Evolutionary conservation across 805 yeast species (phyloP).

Genomic region (Yamadazyma sp.): DNA sequence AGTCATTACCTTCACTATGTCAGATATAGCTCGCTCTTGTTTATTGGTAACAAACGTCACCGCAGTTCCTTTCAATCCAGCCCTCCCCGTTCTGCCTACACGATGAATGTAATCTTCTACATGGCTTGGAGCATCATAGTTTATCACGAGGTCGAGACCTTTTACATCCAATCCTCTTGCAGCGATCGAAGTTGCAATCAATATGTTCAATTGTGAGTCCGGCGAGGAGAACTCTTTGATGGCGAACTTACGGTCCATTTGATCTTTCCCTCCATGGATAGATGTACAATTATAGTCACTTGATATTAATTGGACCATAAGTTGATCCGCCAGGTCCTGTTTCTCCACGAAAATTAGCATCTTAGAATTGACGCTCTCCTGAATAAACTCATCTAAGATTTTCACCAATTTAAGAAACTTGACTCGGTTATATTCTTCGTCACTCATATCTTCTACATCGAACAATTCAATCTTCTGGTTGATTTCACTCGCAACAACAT

Average conservation of each 20-base stretch:
- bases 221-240: conserved; percentile 61
- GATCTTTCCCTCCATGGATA: conserved; percentile 92
- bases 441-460: conserved; percentile 37
- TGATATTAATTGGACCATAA: conserved; percentile 53
- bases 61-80: conserved; percentile 67
- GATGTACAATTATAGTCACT: conserved; percentile 61
- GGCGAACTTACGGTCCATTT: conserved; percentile 74
- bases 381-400: conserved; percentile 49
- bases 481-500: conserved; percentile 79
- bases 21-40: conserved; percentile 66
- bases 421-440: conserved; percentile 35
- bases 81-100: conserved; percentile 95
- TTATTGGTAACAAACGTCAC: conserved; percentile 60
- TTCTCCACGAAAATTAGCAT: conserved; percentile 83
- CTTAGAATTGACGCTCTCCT: conserved; percentile 41
- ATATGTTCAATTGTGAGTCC: conserved; percentile 55
- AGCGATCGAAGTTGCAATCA: conserved; percentile 91
- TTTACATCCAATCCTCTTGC: conserved; percentile 96
- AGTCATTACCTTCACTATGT: conserved; percentile 63
- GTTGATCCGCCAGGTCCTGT: conserved; percentile 79
- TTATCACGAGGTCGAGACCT: conserved; percentile 73
- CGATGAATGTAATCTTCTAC: conserved; percentile 96
- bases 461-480: conserved; percentile 68
- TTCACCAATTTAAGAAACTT: conserved; percentile 59
- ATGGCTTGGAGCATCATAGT: conserved; percentile 73